Evolutionary conservation across 139 green algal genomes (phyloP).

Genomic region (Choricystis sp.): DNA sequence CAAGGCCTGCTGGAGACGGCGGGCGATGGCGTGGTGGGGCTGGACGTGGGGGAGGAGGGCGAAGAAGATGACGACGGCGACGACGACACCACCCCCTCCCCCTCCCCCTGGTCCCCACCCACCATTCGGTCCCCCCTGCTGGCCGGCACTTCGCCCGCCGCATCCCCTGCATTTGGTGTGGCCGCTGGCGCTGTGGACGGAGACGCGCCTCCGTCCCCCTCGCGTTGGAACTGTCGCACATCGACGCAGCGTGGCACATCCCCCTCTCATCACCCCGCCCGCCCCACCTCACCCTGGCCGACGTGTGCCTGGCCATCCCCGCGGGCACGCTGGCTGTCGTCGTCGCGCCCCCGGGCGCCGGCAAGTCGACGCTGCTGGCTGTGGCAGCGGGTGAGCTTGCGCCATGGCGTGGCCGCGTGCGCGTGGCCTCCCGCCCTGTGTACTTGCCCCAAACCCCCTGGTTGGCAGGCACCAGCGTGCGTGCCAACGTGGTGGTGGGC

Average conservation of each 20-base stretch:
- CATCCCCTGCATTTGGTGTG: constrained; percentile 4
- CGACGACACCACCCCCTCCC: not conserved
- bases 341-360: constrained; percentile 42
- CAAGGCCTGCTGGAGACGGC: constrained; percentile 17
- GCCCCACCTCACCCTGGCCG: constrained; percentile 6
- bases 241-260: not conserved
- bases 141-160: not conserved
- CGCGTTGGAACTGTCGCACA: not conserved
- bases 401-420: not conserved
- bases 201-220: not conserved
- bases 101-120: not conserved
- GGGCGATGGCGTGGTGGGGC: not conserved
- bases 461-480: constrained; percentile 37
- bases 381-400: constrained; percentile 50
- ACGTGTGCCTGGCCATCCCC: constrained; percentile 24
- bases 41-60: too few relatives aligned
- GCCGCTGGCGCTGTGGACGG: not conserved
- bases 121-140: not conserved
- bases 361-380: constrained; percentile 53
- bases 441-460: constrained; percentile 50
- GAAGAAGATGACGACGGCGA: too few relatives aligned
- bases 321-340: constrained; percentile 38
- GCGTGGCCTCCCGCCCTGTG: constrained; percentile 9
- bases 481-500: constrained; percentile 24
- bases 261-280: not conserved